A percentile compares a stretch with the other conserved stretches of the same genome.
Conservation (phyloP, 306 rosid genomes). For the Carpinus viminea region DNA sequence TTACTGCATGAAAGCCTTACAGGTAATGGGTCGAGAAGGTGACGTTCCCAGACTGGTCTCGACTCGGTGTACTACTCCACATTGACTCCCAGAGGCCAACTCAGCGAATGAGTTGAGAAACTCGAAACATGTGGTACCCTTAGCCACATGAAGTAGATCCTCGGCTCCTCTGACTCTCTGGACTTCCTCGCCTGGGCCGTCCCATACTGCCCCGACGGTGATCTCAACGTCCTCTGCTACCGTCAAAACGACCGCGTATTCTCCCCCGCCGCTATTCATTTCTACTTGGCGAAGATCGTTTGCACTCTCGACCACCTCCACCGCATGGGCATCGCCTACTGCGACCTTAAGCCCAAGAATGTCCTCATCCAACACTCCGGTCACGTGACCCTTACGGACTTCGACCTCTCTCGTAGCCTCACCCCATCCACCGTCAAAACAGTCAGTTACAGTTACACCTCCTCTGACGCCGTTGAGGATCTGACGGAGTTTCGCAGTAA, state of each 20-base stretch:
- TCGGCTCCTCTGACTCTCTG: conserved; percentile 54
- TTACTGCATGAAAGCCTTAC: background rate
- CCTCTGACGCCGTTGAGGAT: conserved; percentile 1
- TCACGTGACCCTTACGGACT: conserved; percentile 92
- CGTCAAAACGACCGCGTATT: conserved; percentile 74
- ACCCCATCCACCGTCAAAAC: conserved; percentile 26
- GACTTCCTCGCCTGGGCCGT: conserved; percentile 70
- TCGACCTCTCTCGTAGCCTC: conserved; percentile 79
- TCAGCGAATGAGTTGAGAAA: conserved; percentile 68
- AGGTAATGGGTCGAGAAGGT: conserved; percentile 37
- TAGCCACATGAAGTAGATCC: too few relatives aligned
- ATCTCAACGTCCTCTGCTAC: conserved; percentile 82
- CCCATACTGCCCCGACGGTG: conserved; percentile 93
- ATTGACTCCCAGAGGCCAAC: conserved; percentile 43
- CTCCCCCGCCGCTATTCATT: conserved; percentile 72
- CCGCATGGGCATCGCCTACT: conserved; percentile 68
- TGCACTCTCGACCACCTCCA: conserved; percentile 85
- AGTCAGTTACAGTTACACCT: background rate
- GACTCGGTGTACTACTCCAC: conserved; percentile 15
- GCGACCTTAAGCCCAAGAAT: conserved; percentile 94
- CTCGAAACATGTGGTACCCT: too few relatives aligned
- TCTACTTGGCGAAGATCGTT: conserved; percentile 79
- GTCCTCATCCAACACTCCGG: conserved; percentile 85
- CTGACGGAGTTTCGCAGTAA: conserved; percentile 32
- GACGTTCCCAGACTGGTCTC: conserved; percentile 71